Evolutionary conservation across 1,284 basidiomycete species (phyloP).

Genomic region (Ceratorhiza oryzae-sativae): DNA sequence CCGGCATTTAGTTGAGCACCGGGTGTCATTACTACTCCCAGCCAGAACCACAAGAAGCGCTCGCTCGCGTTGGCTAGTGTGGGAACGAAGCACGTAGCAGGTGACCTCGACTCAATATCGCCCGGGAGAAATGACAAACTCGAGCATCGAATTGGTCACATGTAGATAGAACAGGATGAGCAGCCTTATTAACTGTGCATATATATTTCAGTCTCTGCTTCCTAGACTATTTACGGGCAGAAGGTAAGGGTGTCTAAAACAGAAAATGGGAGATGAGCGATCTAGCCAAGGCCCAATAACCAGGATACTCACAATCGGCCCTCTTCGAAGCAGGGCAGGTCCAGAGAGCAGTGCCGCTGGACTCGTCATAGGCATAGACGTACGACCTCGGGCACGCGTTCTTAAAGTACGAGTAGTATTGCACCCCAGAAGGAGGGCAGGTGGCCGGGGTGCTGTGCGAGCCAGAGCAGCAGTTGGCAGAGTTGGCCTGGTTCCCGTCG

Average conservation of each 20-base stretch:
- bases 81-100: constrained; percentile 6
- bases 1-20: background rate
- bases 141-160: constrained; percentile 28
- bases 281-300: constrained; percentile 35
- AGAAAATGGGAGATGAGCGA: constrained; percentile 37
- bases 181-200: constrained; percentile 17
- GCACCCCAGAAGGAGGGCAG: constrained; percentile 41
- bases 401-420: constrained; percentile 40
- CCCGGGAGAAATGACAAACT: constrained; percentile 5
- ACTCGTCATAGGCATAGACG: constrained; percentile 51
- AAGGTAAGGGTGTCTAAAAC: constrained; percentile 46
- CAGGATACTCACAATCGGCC: constrained; percentile 41
- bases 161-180: background rate
- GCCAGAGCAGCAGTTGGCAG: constrained; percentile 47
- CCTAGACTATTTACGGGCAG: constrained; percentile 44
- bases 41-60: background rate
- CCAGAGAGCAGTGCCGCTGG: constrained; percentile 45
- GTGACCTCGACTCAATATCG: constrained; percentile 10
- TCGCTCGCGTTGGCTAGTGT: background rate
- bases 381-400: constrained; percentile 47
- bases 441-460: constrained; percentile 45
- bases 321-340: constrained; percentile 36
- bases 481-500: constrained; percentile 45
- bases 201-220: background rate
- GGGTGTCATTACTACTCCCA: background rate